These are phyloP conservation scores for Erysimum cheiri DNA, from an alignment of 441 rosid genomes.

Conservation along the genomic window DNA sequence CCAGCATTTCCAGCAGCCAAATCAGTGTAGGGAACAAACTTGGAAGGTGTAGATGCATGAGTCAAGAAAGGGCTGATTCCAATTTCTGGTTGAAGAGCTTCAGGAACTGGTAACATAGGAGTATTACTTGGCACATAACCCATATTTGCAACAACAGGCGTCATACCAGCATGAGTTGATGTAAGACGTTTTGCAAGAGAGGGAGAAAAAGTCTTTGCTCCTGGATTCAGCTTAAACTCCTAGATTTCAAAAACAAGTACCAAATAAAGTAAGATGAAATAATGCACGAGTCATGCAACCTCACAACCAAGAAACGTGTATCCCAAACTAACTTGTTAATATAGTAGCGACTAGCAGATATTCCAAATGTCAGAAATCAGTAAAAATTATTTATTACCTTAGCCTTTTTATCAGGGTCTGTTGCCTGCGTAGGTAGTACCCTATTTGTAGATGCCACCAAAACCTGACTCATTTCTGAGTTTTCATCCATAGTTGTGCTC, in stretches of 20 bases:
- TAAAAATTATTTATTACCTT: constrained; percentile 50
- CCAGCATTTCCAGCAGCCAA: constrained; percentile 57
- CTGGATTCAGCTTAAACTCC: constrained; percentile 92
- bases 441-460: constrained; percentile 49
- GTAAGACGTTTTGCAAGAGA: constrained; percentile 54
- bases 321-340: constrained; percentile 9
- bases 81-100: constrained; percentile 57
- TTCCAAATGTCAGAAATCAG: neutral
- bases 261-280: constrained; percentile 1
- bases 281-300: constrained; percentile 2
- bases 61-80: constrained; percentile 56
- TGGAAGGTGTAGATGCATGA: constrained; percentile 58
- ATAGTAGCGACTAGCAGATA: constrained; percentile 7
- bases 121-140: constrained; percentile 59
- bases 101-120: constrained; percentile 54
- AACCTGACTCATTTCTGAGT: constrained; percentile 43
- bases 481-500: constrained; percentile 45
- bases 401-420: constrained; percentile 47
- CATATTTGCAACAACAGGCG: constrained; percentile 55
- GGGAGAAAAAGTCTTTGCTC: constrained; percentile 80
- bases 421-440: constrained; percentile 47
- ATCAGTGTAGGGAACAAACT: constrained; percentile 59
- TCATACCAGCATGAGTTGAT: constrained; percentile 46
- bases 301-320: constrained; percentile 17
- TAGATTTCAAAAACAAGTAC: constrained; percentile 38